Conservation (phyloP, 495 filamentous ascomycete genomes). For the Tuber brumale region DNA sequence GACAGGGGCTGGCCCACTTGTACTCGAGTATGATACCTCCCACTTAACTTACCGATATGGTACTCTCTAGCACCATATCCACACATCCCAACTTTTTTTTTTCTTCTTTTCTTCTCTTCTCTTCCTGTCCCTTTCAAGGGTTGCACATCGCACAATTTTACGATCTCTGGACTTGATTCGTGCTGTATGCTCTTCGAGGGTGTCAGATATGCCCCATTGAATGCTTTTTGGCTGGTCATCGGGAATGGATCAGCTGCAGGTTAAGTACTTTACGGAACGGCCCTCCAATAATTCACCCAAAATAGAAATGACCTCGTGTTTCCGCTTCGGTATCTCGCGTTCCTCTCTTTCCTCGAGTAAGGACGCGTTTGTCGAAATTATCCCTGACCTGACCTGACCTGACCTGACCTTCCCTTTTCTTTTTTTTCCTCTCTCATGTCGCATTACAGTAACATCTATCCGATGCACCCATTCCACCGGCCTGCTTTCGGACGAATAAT, state of each 20-base stretch:
- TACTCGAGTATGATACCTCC: background rate
- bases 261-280: background rate
- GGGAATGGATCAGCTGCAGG: background rate
- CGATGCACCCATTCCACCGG: background rate
- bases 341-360: background rate
- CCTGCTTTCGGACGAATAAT: background rate
- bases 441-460: background rate
- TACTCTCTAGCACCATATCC: background rate
- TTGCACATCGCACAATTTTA: background rate
- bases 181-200: background rate
- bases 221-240: background rate
- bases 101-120: background rate
- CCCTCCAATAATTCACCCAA: background rate
- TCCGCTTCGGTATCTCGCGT: background rate
- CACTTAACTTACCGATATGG: background rate
- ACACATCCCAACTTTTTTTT: background rate
- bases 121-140: background rate
- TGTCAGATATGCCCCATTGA: background rate
- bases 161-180: background rate
- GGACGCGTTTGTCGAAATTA: background rate
- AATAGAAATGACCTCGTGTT: conserved; percentile 6
- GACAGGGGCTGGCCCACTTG: background rate
- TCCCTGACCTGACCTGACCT: background rate
- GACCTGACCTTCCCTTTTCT: background rate
- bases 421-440: background rate